Base-by-base conservation (phyloP, 2,329 filamentous ascomycete species). In the Mariannaea elegans region DNA sequence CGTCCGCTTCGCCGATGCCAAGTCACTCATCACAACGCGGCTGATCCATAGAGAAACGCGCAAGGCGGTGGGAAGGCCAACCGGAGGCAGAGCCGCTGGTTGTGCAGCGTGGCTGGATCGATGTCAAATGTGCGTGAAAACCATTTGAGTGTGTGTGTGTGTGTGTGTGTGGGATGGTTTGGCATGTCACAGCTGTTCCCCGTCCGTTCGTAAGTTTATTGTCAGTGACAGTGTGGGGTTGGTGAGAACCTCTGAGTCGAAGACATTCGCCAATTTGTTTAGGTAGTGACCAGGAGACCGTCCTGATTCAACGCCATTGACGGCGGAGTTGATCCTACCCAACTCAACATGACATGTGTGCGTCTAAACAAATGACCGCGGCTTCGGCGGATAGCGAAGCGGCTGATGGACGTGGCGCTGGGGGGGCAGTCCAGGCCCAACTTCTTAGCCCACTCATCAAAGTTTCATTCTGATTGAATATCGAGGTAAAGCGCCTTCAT, bases 351-450 rank as follows among this genome's bases (percentile, higher is more conserved):
- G 19, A 6, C 16, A 56, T 57, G 16, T 38, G 47, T 48, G 63
- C 47, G 62, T 65, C 61, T 65, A 57, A 60, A 55, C 54, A 48
- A 52, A 54, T 61, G 60, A 19, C 56, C 61, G 65, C 65, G 66
- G 60, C 65, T 68, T 67, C 47, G 51, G 68, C 68, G 66, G 62
- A 61, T 70, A 66, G 56, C 58, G 60, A 57, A 66, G 54, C 61
- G 60, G 57, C 68, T 69, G 64, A 65, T 63, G 59, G 58, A 58
- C 61, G 68, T 71, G 65, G 68, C 68, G 68, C 61, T 38, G 59
- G 12, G 64, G 53, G 56, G 61, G 18, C 68, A 70, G 62, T 70
- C 68, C 62, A 71, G 68, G 66, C 66, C 68, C 66, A 57, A 59
- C 61, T 66, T 58, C 64, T 56, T 71, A 64, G 65, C 61, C 62